These are phyloP conservation scores for Hawksworthiomyces lignivorus DNA, from an alignment of 2,329 filamentous ascomycete species.

Conservation along the genomic window DNA sequence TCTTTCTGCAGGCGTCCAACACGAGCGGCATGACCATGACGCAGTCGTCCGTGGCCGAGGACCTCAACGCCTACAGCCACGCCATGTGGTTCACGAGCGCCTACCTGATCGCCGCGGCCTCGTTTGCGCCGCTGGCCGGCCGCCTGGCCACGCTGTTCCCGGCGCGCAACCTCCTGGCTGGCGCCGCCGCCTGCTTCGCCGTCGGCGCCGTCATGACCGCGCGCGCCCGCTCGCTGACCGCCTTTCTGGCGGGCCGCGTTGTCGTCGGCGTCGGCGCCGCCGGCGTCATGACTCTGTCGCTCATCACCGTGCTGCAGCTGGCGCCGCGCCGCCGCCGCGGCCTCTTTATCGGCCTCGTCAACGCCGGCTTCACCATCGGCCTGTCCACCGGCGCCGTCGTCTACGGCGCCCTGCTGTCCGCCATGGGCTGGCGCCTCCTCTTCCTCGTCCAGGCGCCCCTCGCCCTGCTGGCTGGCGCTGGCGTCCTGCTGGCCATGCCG, in stretches of 20 bases:
- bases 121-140: conserved; percentile 60
- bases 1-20: conserved; percentile 59
- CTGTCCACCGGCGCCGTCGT: conserved; percentile 24
- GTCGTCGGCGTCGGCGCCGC: conserved; percentile 63
- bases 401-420: conserved; percentile 24
- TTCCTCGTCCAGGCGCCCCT: conserved; percentile 67
- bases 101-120: conserved; percentile 58
- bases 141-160: conserved; percentile 69
- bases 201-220: conserved; percentile 59
- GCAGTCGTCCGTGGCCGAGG: conserved; percentile 67
- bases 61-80: conserved; percentile 64
- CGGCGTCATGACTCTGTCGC: conserved; percentile 63
- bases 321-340: conserved; percentile 60
- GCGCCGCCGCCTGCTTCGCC: conserved; percentile 49
- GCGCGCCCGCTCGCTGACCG: conserved; percentile 46
- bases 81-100: conserved; percentile 76
- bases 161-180: conserved; percentile 56
- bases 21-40: conserved; percentile 77
- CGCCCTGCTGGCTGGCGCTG: conserved; percentile 51
- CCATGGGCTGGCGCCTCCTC: conserved; percentile 64
- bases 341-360: conserved; percentile 65
- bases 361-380: conserved; percentile 43
- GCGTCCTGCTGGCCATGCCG: conserved; percentile 61
- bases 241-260: conserved; percentile 62
- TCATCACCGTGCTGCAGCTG: conserved; percentile 71